Evolutionary conservation across 2,329 filamentous ascomycete species (phyloP).

Genomic region (Talaromyces sp.): DNA sequence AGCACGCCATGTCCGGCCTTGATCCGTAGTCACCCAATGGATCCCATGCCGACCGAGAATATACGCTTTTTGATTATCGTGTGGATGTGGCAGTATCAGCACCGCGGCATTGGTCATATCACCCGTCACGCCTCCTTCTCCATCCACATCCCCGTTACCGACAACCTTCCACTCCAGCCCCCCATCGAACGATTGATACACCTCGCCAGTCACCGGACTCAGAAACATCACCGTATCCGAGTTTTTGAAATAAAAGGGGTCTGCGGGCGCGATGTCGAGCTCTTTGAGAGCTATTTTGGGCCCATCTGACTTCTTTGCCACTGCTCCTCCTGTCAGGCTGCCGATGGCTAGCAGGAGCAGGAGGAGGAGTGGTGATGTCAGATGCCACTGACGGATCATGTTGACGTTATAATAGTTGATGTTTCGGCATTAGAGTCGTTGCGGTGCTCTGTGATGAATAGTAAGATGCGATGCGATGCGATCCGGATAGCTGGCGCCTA

Average conservation of each 20-base stretch:
- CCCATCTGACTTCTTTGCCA: conserved; percentile 52
- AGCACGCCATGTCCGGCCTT: conserved; percentile 73
- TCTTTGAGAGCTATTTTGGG: conserved; percentile 64
- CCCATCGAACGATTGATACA: conserved; percentile 77
- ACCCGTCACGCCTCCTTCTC: conserved; percentile 50
- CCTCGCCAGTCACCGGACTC: conserved; percentile 60
- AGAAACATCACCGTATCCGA: conserved; percentile 77
- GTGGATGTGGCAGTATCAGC: conserved; percentile 71
- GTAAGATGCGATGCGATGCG: not conserved
- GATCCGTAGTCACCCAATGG: conserved; percentile 82
- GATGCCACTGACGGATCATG: conserved; percentile 45
- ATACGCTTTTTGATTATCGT: conserved; percentile 74
- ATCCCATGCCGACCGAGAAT: conserved; percentile 63
- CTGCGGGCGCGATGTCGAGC: conserved; percentile 64
- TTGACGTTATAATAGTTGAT: conserved; percentile 32
- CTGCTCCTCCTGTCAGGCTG: conserved; percentile 15
- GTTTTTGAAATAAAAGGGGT: conserved; percentile 87
- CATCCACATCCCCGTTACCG: conserved; percentile 40
- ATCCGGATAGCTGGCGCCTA: not conserved
- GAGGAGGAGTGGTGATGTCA: conserved; percentile 54
- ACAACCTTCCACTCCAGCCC: conserved; percentile 72
- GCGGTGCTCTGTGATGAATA: not conserved
- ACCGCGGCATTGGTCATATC: conserved; percentile 38
- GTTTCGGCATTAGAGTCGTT: conserved; percentile 17
- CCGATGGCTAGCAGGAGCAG: conserved; percentile 48